A percentile compares a stretch with the other conserved stretches of the same genome.
These are phyloP conservation scores for Ploettnerulaceae sp. DNA, from an alignment of 2,329 filamentous ascomycete species.

Conservation along the genomic window DNA sequence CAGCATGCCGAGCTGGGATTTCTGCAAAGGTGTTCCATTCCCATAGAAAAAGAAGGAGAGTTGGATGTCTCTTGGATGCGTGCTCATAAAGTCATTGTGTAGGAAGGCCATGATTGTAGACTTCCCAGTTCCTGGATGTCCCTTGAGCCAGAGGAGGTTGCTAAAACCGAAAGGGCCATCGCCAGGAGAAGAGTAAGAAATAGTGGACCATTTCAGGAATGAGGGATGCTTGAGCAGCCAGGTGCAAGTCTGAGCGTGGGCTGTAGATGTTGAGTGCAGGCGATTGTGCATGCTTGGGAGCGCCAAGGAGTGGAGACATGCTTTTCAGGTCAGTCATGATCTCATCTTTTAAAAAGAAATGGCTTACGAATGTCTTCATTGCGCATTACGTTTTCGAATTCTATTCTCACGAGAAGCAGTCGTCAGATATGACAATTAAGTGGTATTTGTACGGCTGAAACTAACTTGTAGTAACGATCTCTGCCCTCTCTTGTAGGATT, in stretches of 20 bases:
- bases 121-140: slow-evolving; percentile 40
- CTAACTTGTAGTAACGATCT: slow-evolving; percentile 9
- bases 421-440: background rate
- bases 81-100: slow-evolving; percentile 28
- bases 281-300: slow-evolving; percentile 9
- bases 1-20: slow-evolving; percentile 34
- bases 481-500: background rate
- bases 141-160: slow-evolving; percentile 38
- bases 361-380: slow-evolving; percentile 11
- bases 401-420: slow-evolving; percentile 1
- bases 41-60: slow-evolving; percentile 38
- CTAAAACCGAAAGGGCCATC: background rate
- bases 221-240: slow-evolving; percentile 32
- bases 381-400: slow-evolving; percentile 2
- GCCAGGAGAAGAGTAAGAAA: background rate
- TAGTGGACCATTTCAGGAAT: slow-evolving; percentile 26
- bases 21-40: slow-evolving; percentile 34
- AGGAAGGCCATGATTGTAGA: slow-evolving; percentile 37
- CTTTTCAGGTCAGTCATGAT: slow-evolving; percentile 1
- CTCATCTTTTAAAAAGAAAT: background rate
- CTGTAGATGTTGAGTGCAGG: background rate
- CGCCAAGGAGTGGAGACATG: slow-evolving; percentile 12
- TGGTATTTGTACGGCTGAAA: background rate
- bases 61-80: slow-evolving; percentile 12
- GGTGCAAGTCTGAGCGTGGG: slow-evolving; percentile 31